A percentile compares a stretch with the other conserved stretches of the same genome.
Conservation (phyloP, 73 alveolate genomes). For the Paramecium tetraurelia region DNA sequence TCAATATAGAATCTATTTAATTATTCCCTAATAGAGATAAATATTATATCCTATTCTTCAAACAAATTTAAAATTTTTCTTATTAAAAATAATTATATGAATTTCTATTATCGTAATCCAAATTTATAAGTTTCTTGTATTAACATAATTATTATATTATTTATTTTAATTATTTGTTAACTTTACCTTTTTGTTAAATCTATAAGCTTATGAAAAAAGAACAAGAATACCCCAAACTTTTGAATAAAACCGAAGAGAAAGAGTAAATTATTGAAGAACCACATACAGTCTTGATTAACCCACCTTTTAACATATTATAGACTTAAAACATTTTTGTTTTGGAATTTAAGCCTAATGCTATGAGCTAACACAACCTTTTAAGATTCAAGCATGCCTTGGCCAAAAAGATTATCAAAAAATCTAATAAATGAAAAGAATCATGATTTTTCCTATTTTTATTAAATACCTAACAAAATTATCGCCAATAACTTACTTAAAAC, state of each 20-base stretch:
- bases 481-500: too few species aligned
- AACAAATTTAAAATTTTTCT: not conserved
- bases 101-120: not conserved
- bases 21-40: too few species aligned
- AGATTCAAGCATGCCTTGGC: not conserved
- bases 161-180: not conserved
- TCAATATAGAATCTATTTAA: too few species aligned
- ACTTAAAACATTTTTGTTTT: not conserved
- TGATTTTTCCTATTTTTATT: not conserved
- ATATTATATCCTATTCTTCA: too few species aligned
- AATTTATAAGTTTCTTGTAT: not conserved
- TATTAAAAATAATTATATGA: not conserved
- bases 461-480: not conserved
- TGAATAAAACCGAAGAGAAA: not conserved
- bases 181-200: not conserved
- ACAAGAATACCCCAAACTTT: not conserved
- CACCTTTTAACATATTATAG: not conserved
- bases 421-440: not conserved
- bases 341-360: not conserved
- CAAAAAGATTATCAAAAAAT: not conserved
- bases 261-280: not conserved
- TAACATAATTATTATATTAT: not conserved
- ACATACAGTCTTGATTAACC: not conserved
- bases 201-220: not conserved
- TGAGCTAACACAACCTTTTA: not conserved